Evolutionary conservation across 352 stramenopile genomes (phyloP).

Genomic region (Phytophthora lateralis): DNA sequence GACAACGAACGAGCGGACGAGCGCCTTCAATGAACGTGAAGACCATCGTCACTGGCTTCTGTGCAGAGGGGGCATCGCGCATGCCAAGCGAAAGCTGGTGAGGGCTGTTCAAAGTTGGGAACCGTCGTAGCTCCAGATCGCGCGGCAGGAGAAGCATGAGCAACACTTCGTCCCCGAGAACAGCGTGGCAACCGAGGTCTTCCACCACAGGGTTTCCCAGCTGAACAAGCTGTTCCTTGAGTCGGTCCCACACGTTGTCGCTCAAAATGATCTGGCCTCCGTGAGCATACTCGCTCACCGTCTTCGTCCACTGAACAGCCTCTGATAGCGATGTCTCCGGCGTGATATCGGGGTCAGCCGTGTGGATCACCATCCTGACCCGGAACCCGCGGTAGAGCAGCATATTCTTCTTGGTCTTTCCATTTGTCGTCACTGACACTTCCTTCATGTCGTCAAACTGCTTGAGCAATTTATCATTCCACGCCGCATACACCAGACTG

Average conservation of each 20-base stretch:
- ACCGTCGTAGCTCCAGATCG: slow-evolving; percentile 76
- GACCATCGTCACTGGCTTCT: slow-evolving; percentile 86
- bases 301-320: slow-evolving; percentile 87
- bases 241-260: slow-evolving; percentile 84
- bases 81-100: slow-evolving; percentile 78
- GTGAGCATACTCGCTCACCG: slow-evolving; percentile 81
- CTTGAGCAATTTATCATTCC: slow-evolving; percentile 88
- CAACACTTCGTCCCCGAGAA: slow-evolving; percentile 76
- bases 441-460: slow-evolving; percentile 86
- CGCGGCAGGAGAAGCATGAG: slow-evolving; percentile 83
- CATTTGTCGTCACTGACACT: slow-evolving; percentile 54
- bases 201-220: slow-evolving; percentile 89
- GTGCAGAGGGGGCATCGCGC: slow-evolving; percentile 80
- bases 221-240: slow-evolving; percentile 88
- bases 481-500: slow-evolving; percentile 84
- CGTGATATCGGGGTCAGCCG: slow-evolving; percentile 55
- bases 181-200: slow-evolving; percentile 77
- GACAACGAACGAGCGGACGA: slow-evolving; percentile 76
- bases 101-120: slow-evolving; percentile 74
- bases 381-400: slow-evolving; percentile 85
- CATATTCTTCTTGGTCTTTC: slow-evolving; percentile 77
- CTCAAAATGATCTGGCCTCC: slow-evolving; percentile 87
- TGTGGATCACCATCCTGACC: slow-evolving; percentile 89
- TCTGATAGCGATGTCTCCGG: slow-evolving; percentile 70
- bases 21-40: slow-evolving; percentile 91